These are phyloP conservation scores for Arthrocladium fulminans DNA, from an alignment of 2,329 filamentous ascomycete species.

Conservation along the genomic window DNA sequence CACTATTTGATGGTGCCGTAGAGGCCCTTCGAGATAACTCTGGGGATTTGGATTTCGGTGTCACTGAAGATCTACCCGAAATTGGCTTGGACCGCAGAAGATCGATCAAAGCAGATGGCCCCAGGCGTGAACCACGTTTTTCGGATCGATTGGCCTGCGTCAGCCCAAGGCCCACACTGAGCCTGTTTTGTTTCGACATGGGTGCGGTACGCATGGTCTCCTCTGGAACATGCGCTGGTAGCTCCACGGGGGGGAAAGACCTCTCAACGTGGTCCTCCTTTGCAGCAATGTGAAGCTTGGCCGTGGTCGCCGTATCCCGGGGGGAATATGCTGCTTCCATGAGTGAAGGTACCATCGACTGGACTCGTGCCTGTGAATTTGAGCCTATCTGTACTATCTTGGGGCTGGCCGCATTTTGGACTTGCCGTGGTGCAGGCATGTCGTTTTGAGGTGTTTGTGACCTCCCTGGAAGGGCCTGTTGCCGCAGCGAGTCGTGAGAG, in stretches of 20 bases:
- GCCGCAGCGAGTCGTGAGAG: background rate
- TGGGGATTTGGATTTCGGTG: background rate
- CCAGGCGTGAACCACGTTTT: background rate
- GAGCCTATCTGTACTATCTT: conserved; percentile 1
- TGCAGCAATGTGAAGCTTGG: background rate
- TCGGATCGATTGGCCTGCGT: background rate
- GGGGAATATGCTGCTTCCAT: background rate
- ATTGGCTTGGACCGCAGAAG: background rate
- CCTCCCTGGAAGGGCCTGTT: background rate
- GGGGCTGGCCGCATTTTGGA: conserved; percentile 2
- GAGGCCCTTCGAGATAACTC: background rate
- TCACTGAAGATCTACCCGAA: background rate
- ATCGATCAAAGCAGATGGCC: conserved; percentile 5
- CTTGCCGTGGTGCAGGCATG: conserved; percentile 1
- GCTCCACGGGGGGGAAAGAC: conserved; percentile 15
- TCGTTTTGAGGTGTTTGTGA: conserved; percentile 3
- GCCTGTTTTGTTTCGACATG: conserved; percentile 20
- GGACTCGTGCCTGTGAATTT: conserved; percentile 1
- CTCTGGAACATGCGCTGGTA: conserved; percentile 22
- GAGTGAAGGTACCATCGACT: conserved; percentile 7
- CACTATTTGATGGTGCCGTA: background rate
- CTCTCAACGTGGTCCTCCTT: background rate
- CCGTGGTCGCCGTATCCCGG: background rate
- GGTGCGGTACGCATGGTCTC: conserved; percentile 18
- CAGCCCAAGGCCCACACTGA: conserved; percentile 19